These are phyloP conservation scores for Luffa aegyptiaca DNA, from an alignment of 306 rosid genomes.

Conservation along the genomic window DNA sequence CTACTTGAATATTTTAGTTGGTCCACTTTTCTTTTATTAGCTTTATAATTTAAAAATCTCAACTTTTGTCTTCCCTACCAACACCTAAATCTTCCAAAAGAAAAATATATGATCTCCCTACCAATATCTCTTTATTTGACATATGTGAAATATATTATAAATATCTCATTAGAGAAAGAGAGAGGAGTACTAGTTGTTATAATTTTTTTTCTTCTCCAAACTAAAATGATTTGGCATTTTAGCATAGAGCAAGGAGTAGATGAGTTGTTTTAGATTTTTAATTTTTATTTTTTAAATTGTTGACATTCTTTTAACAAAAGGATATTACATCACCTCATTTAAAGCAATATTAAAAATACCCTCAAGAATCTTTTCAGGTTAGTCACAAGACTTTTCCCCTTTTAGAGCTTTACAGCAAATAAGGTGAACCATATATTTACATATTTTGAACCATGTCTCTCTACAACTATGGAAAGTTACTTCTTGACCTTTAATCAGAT, in stretches of 20 bases:
- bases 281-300: too few relatives aligned
- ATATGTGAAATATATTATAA: not conserved
- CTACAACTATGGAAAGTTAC: too few relatives aligned
- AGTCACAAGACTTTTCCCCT: not conserved
- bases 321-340: too few relatives aligned
- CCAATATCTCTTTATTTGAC: not conserved
- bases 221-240: too few relatives aligned
- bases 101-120: not conserved
- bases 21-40: not conserved
- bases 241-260: too few relatives aligned
- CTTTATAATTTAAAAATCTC: not conserved
- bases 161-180: not conserved
- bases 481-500: too few relatives aligned
- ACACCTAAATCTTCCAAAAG: not conserved
- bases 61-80: not conserved
- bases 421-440: not conserved
- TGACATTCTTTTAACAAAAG: too few relatives aligned
- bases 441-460: too few relatives aligned
- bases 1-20: not conserved
- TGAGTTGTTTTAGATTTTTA: too few relatives aligned
- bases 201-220: too few relatives aligned
- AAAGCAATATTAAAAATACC: too few relatives aligned
- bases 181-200: not conserved
- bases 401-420: not conserved
- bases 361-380: not conserved